Evolutionary conservation across 2,329 filamentous ascomycete species (phyloP).

Genomic region (Talaromyces sp.): DNA sequence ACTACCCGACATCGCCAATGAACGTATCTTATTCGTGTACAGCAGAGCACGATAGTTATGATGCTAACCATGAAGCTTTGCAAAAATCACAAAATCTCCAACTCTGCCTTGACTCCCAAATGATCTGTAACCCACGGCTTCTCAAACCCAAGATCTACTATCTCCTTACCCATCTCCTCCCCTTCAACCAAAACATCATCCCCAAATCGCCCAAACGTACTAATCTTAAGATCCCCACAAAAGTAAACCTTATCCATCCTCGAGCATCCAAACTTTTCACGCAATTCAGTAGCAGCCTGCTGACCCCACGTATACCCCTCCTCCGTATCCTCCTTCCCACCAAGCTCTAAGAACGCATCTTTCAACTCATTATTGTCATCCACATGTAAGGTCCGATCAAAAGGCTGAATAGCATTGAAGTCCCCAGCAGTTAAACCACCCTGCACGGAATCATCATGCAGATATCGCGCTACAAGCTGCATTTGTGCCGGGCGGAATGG

Average conservation of each 20-base stretch:
- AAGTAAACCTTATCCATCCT: no score
- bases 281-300: neutral
- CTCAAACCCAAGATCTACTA: neutral
- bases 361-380: neutral
- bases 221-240: no score
- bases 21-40: no score
- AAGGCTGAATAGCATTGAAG: neutral
- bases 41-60: no score
- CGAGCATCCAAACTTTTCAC: neutral
- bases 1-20: no score
- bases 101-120: neutral
- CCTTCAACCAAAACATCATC: neutral
- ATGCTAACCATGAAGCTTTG: no score
- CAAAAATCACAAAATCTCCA: neutral
- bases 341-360: neutral
- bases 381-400: neutral
- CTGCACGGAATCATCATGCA: neutral
- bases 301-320: neutral
- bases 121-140: slow-evolving; percentile 1
- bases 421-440: neutral
- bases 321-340: neutral
- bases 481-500: neutral
- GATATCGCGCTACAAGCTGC: no score
- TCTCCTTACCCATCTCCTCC: neutral
- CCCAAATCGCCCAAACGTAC: no score